Evolutionary conservation across 116 monocot genomes (phyloP).

Genomic region (Phalaenopsis hybrid): DNA sequence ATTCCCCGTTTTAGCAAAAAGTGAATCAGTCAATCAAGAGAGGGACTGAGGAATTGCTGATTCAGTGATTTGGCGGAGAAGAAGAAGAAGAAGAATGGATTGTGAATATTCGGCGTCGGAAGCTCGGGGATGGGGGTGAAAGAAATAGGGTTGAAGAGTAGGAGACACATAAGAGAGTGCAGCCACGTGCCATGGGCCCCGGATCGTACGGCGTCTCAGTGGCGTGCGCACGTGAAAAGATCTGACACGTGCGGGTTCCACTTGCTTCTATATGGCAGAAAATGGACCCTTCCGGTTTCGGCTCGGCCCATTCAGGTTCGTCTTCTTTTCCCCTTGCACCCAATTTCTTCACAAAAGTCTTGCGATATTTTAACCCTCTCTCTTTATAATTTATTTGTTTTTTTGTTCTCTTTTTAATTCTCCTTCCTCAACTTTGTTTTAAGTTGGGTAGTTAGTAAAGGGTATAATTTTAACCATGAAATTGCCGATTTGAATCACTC

Average conservation of each 20-base stretch:
- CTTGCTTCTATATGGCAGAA: background rate
- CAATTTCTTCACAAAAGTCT: too few species aligned
- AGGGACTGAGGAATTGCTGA: background rate
- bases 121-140: background rate
- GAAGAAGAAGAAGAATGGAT: background rate
- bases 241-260: background rate
- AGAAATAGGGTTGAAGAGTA: background rate
- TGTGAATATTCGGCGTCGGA: background rate
- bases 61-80: background rate
- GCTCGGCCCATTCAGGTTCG: too few species aligned
- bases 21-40: background rate
- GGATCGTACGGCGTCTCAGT: background rate
- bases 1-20: background rate
- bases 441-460: too few species aligned
- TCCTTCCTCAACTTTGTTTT: too few species aligned
- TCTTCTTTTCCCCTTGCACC: too few species aligned
- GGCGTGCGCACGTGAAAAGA: slow-evolving; percentile 7
- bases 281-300: too few species aligned
- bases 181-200: slow-evolving; percentile 9
- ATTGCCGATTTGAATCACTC: too few species aligned
- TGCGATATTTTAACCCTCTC: too few species aligned
- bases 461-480: too few species aligned
- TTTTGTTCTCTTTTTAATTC: too few species aligned
- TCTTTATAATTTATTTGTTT: too few species aligned
- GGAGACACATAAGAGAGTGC: background rate